phyloP scores from a whole-genome alignment of 176 grass and related monocot genomes.

The Rhynchospora breviuscula region DNA sequence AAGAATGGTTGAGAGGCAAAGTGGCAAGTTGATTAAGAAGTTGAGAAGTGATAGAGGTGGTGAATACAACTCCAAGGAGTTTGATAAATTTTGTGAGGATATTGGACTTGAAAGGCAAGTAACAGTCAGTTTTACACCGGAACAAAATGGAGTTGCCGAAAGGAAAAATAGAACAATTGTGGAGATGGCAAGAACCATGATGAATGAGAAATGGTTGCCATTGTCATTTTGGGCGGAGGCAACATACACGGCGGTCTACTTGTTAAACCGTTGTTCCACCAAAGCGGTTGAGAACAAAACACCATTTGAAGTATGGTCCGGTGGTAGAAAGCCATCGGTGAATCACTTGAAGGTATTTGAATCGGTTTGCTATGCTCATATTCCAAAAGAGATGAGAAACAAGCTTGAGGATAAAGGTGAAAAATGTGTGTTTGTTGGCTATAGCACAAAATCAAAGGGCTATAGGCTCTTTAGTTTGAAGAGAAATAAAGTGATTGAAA shows the following conservation, averaged over 20 bases:
- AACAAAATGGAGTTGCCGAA: too few species aligned
- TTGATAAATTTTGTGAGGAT: too few species aligned
- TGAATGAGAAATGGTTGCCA: neutral
- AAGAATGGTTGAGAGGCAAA: too few species aligned
- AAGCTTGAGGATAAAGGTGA: neutral
- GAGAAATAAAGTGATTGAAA: slow-evolving; percentile 1
- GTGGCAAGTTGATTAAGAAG: too few species aligned
- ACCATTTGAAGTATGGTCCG: slow-evolving; percentile 4
- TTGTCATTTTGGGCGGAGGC: too few species aligned
- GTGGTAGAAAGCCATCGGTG: neutral
- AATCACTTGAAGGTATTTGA: neutral
- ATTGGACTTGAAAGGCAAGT: too few species aligned
- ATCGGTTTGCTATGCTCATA: neutral
- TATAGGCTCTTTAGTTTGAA: slow-evolving; percentile 4
- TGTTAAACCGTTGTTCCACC: slow-evolving; percentile 1
- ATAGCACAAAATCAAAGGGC: slow-evolving; percentile 14
- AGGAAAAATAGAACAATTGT: too few species aligned
- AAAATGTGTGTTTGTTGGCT: slow-evolving; percentile 7
- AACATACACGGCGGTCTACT: neutral
- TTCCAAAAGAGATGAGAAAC: neutral
- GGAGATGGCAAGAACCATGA: too few species aligned
- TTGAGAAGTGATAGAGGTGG: too few species aligned
- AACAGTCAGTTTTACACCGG: too few species aligned
- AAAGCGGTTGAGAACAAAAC: neutral
- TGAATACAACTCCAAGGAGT: too few species aligned